These are phyloP conservation scores for Microsporum canis DNA, from an alignment of 2,329 filamentous ascomycete species.

Conservation along the genomic window DNA sequence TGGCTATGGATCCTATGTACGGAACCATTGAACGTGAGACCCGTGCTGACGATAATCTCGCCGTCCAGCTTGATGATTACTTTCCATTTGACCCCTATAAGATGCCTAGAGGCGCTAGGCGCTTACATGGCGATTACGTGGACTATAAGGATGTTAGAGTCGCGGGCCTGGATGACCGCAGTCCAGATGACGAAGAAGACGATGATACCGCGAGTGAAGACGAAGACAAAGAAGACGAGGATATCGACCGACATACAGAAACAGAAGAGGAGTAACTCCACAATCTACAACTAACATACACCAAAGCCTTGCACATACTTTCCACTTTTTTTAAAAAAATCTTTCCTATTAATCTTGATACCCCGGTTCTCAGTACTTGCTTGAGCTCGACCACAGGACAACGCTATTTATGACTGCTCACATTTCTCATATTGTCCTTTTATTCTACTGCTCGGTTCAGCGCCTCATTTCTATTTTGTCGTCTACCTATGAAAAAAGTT, in stretches of 20 bases:
- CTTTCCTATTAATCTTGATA: conserved; percentile 1
- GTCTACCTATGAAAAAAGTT: background rate
- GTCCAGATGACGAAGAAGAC: conserved; percentile 40
- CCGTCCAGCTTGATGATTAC: conserved; percentile 80
- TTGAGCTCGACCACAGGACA: background rate
- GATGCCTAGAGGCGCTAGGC: conserved; percentile 71
- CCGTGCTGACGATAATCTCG: conserved; percentile 55
- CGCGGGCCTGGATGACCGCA: conserved; percentile 53
- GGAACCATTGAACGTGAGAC: conserved; percentile 44
- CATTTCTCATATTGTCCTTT: background rate
- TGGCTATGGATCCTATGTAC: conserved; percentile 28
- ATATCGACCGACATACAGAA: conserved; percentile 29
- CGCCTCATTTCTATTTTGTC: background rate
- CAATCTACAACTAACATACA: background rate
- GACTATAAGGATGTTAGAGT: conserved; percentile 57
- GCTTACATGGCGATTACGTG: conserved; percentile 77
- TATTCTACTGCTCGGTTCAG: background rate
- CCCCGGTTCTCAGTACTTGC: background rate
- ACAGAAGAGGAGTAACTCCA: conserved; percentile 20
- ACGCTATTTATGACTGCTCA: background rate
- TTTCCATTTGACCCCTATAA: conserved; percentile 98
- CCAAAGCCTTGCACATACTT: background rate
- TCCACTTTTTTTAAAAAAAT: background rate
- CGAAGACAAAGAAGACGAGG: conserved; percentile 21
- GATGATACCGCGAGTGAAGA: conserved; percentile 35